Conservation (phyloP, 352 stramenopile species). For the Globisporangium solare region DNA sequence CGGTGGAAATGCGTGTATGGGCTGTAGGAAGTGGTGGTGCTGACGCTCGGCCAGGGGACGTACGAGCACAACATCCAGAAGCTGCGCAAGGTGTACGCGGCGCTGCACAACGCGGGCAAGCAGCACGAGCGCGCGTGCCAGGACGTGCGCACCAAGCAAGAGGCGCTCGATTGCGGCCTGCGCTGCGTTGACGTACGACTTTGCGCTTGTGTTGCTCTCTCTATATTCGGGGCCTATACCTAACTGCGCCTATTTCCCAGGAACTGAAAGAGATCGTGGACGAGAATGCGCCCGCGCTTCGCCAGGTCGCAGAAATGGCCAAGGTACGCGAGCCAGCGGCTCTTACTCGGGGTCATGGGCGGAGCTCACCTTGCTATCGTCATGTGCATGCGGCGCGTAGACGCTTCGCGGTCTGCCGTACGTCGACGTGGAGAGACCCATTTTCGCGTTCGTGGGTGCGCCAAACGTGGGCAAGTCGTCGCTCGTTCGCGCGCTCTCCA, state of each 20-base stretch:
- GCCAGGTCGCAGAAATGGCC: slow-evolving; percentile 50
- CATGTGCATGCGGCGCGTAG: slow-evolving; percentile 15
- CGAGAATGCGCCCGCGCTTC: slow-evolving; percentile 30
- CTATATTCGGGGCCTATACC: not conserved
- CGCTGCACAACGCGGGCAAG: slow-evolving; percentile 75
- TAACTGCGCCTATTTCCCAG: slow-evolving; percentile 14
- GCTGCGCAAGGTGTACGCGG: slow-evolving; percentile 72
- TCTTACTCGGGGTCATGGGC: not conserved
- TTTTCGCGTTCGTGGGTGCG: slow-evolving; percentile 82
- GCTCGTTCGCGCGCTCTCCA: slow-evolving; percentile 73
- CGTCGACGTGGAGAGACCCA: slow-evolving; percentile 74
- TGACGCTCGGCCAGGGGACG: slow-evolving; percentile 63
- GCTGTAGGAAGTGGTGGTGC: slow-evolving; percentile 67
- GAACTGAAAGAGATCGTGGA: slow-evolving; percentile 46
- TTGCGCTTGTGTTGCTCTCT: not conserved
- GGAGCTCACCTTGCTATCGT: not conserved
- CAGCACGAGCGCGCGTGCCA: slow-evolving; percentile 64
- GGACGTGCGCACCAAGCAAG: slow-evolving; percentile 69
- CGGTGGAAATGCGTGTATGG: too few species aligned
- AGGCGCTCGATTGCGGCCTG: slow-evolving; percentile 66
- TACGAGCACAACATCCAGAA: slow-evolving; percentile 77
- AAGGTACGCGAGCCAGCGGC: slow-evolving; percentile 26
- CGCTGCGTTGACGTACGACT: slow-evolving; percentile 63
- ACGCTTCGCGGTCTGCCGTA: slow-evolving; percentile 67
- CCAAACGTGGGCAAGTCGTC: slow-evolving; percentile 87